These are phyloP conservation scores for Terfezia claveryi DNA, from an alignment of 495 filamentous ascomycete genomes.

Conservation along the genomic window DNA sequence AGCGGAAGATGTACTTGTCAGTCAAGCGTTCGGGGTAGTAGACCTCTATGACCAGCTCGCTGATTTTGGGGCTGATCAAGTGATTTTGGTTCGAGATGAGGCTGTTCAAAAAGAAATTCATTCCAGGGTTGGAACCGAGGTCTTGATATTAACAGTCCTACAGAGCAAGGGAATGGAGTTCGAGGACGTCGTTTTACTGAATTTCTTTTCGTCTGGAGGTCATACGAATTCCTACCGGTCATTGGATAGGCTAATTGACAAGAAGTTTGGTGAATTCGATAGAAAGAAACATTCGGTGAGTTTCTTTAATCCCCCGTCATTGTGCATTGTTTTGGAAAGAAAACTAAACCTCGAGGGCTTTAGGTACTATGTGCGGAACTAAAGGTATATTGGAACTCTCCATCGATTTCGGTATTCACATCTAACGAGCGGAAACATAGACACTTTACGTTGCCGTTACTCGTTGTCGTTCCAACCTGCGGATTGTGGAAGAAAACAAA, in stretches of 20 bases:
- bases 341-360: background rate
- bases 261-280: background rate
- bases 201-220: constrained; percentile 16
- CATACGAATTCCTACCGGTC: background rate
- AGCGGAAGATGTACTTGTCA: constrained; percentile 11
- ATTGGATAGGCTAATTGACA: background rate
- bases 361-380: background rate
- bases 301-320: no score
- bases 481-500: background rate
- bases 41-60: constrained; percentile 18
- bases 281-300: background rate
- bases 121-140: constrained; percentile 15
- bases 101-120: constrained; percentile 18
- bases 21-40: constrained; percentile 12
- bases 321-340: background rate
- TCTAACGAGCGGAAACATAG: background rate
- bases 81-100: constrained; percentile 25
- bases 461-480: background rate
- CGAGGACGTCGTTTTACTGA: constrained; percentile 23
- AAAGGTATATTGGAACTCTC: background rate
- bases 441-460: constrained; percentile 5
- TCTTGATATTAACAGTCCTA: constrained; percentile 24
- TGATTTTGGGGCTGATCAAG: constrained; percentile 26
- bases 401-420: background rate
- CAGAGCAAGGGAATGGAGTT: constrained; percentile 30